phyloP scores from a whole-genome alignment of 1,284 basidiomycete species.

The Xerocomus nothofagi region DNA sequence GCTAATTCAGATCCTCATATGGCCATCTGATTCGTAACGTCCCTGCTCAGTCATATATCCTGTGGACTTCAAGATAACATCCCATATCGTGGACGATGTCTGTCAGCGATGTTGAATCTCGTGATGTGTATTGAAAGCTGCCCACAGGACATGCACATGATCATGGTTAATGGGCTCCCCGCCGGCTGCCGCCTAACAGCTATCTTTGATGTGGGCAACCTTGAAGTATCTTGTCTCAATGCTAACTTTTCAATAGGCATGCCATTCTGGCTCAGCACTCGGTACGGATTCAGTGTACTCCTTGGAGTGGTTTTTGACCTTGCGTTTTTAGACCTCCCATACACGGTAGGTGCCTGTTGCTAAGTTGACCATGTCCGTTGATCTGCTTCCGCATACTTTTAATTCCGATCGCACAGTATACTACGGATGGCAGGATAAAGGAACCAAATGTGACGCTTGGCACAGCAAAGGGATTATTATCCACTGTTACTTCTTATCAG shows the following conservation, averaged over 20 bases:
- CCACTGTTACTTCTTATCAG: slow-evolving; percentile 69
- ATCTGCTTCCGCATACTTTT: not conserved
- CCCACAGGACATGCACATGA: slow-evolving; percentile 63
- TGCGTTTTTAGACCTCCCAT: slow-evolving; percentile 51
- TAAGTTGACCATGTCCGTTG: not conserved
- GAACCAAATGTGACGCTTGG: slow-evolving; percentile 83
- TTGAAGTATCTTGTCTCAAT: not conserved
- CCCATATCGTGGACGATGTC: slow-evolving; percentile 85
- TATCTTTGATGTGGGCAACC: slow-evolving; percentile 73
- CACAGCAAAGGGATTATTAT: slow-evolving; percentile 74
- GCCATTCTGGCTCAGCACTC: slow-evolving; percentile 67
- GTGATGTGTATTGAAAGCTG: slow-evolving; percentile 1
- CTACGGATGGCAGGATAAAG: slow-evolving; percentile 91
- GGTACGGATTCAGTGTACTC: slow-evolving; percentile 38
- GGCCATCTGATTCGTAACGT: not conserved
- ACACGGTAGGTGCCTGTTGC: slow-evolving; percentile 44
- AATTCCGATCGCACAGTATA: slow-evolving; percentile 54
- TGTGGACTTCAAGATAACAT: slow-evolving; percentile 67
- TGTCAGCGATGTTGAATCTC: slow-evolving; percentile 29
- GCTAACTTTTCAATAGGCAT: slow-evolving; percentile 44
- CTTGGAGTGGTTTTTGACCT: slow-evolving; percentile 4
- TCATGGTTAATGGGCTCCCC: slow-evolving; percentile 76
- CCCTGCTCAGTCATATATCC: slow-evolving; percentile 75
- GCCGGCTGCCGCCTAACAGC: slow-evolving; percentile 85
- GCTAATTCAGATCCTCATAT: not conserved